A percentile compares a stretch with the other conserved stretches of the same genome.
phyloP scores from a whole-genome alignment of 2,329 filamentous ascomycete genomes.

The Metarhizium robertsii region DNA sequence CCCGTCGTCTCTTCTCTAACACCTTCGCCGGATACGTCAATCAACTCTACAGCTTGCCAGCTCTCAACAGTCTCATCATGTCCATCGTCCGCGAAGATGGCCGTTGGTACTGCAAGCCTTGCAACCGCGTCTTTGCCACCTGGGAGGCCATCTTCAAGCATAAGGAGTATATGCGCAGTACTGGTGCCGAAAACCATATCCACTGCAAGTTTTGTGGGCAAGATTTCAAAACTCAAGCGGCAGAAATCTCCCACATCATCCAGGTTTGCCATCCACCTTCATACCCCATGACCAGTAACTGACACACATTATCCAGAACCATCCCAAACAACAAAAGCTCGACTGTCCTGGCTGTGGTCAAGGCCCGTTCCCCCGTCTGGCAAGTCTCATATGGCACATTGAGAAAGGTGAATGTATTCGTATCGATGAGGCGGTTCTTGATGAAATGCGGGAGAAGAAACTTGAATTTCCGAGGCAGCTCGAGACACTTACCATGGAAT shows the following conservation, averaged over 20 bases:
- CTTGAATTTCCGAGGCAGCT: conserved; percentile 24
- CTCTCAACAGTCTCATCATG: neutral
- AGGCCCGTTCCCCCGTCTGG: conserved; percentile 25
- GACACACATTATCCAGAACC: neutral
- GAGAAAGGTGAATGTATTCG: conserved; percentile 29
- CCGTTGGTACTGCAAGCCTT: conserved; percentile 19
- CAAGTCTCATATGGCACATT: conserved; percentile 34
- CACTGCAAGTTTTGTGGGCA: conserved; percentile 29
- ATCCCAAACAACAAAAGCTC: conserved; percentile 28
- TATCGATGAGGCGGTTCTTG: conserved; percentile 24
- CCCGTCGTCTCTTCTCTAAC: neutral
- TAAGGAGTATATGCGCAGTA: conserved; percentile 18
- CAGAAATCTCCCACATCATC: conserved; percentile 24
- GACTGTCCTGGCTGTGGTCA: conserved; percentile 36
- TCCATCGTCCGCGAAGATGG: conserved; percentile 1
- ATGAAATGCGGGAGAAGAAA: conserved; percentile 25
- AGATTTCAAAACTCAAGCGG: conserved; percentile 24
- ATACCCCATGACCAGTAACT: neutral
- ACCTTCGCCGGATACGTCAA: neutral
- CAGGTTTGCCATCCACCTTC: conserved; percentile 15
- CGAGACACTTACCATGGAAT: conserved; percentile 15
- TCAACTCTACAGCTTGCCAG: neutral
- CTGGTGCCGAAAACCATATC: conserved; percentile 18
- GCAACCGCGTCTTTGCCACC: conserved; percentile 16
- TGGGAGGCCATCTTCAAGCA: conserved; percentile 18